A percentile compares a stretch with the other conserved stretches of the same genome.
These are phyloP conservation scores for Chalaropsis thielavioides DNA, from an alignment of 2,329 filamentous ascomycete species.

Conservation along the genomic window DNA sequence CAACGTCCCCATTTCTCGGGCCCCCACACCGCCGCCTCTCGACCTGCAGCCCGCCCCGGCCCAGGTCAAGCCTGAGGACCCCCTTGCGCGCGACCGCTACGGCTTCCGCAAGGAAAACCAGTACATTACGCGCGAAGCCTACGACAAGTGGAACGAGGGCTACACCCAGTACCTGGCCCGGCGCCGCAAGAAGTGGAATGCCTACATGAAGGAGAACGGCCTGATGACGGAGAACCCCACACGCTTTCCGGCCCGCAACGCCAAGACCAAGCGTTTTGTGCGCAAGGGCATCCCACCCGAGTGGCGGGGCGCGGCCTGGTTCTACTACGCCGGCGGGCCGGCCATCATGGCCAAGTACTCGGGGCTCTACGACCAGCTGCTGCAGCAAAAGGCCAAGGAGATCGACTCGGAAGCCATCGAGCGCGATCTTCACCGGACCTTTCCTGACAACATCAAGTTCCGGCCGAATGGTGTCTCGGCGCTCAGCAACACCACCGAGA, in stretches of 20 bases:
- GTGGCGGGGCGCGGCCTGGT: conserved; percentile 93
- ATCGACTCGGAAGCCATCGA: conserved; percentile 83
- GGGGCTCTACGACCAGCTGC: conserved; percentile 59
- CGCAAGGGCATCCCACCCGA: conserved; percentile 89
- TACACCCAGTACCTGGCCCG: conserved; percentile 65
- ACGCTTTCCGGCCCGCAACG: conserved; percentile 63
- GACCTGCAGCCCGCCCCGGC: conserved; percentile 22
- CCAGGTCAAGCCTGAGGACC: conserved; percentile 32
- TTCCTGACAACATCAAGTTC: conserved; percentile 86
- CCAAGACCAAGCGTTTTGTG: conserved; percentile 78
- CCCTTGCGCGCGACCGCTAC: conserved; percentile 57
- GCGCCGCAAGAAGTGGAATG: conserved; percentile 67
- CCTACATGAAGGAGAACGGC: conserved; percentile 60
- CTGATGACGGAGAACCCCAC: conserved; percentile 57
- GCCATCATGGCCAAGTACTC: conserved; percentile 60
- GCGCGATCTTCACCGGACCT: conserved; percentile 82
- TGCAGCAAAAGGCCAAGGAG: conserved; percentile 49
- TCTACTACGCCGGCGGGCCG: conserved; percentile 84
- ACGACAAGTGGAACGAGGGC: conserved; percentile 63
- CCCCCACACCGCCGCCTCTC: conserved; percentile 19
- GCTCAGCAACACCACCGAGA: conserved; percentile 24
- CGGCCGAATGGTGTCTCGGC: conserved; percentile 44
- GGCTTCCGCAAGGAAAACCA: conserved; percentile 83
- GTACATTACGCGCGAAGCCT: conserved; percentile 60
- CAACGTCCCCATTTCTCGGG: conserved; percentile 17